These are phyloP conservation scores for Candida boidinii DNA, from an alignment of 805 yeast genomes.

Conservation along the genomic window DNA sequence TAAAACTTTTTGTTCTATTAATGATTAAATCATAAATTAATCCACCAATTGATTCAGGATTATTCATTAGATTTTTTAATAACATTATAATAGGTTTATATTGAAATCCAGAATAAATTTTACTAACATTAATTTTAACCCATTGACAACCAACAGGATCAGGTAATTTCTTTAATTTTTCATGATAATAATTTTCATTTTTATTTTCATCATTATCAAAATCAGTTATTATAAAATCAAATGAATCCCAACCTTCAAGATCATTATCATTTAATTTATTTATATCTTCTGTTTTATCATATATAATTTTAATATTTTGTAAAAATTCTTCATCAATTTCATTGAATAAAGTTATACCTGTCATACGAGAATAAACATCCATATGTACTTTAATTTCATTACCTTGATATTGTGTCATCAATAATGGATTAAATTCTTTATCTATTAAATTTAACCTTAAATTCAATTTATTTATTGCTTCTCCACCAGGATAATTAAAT, in stretches of 20 bases:
- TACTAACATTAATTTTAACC: conserved; percentile 30
- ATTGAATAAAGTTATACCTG: conserved; percentile 74
- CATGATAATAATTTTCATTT: conserved; percentile 1
- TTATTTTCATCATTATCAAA: conserved; percentile 14
- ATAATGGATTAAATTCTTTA: conserved; percentile 2
- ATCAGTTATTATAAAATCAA: conserved; percentile 44
- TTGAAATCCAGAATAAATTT: conserved; percentile 35
- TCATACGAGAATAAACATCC: conserved; percentile 78
- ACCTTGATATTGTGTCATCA: too few relatives aligned
- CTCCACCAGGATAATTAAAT: conserved; percentile 85
- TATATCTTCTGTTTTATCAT: conserved; percentile 69
- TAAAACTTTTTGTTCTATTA: conserved; percentile 9
- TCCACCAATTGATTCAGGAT: conserved; percentile 5
- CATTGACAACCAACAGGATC: conserved; percentile 28
- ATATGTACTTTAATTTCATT: conserved; percentile 46
- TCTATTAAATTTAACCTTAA: conserved; percentile 5
- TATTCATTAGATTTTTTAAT: background rate
- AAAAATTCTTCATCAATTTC: conserved; percentile 35
- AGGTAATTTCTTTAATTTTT: conserved; percentile 13
- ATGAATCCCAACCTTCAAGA: conserved; percentile 32
- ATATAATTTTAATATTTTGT: conserved; percentile 26
- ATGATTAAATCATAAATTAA: background rate
- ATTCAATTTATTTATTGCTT: conserved; percentile 52
- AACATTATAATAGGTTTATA: conserved; percentile 1
- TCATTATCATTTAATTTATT: conserved; percentile 19